Conservation (phyloP, 495 filamentous ascomycete genomes). For the Penicillium angulare region DNA sequence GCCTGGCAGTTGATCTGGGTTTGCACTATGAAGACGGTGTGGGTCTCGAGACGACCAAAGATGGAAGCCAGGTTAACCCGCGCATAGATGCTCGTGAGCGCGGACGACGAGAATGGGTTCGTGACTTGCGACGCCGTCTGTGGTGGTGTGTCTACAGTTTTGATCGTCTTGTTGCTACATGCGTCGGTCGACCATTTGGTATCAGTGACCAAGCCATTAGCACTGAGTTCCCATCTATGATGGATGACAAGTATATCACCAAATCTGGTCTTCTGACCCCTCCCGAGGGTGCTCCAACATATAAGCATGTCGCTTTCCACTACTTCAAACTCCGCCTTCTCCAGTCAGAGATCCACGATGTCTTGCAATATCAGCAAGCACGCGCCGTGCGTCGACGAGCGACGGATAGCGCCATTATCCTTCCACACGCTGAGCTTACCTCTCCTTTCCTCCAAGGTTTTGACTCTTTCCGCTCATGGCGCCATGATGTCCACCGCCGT, state of each 20-base stretch:
- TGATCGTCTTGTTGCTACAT: constrained; percentile 86
- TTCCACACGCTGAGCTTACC: constrained; percentile 73
- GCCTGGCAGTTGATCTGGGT: constrained; percentile 86
- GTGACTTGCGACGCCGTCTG: constrained; percentile 80
- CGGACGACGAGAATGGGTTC: constrained; percentile 79
- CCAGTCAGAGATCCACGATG: constrained; percentile 93
- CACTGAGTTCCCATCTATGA: constrained; percentile 83
- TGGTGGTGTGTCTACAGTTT: constrained; percentile 98
- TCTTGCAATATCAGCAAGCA: constrained; percentile 85
- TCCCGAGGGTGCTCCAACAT: constrained; percentile 59
- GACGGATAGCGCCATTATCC: constrained; percentile 61
- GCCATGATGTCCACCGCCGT: constrained; percentile 80
- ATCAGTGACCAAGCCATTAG: constrained; percentile 93
- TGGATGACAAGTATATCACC: constrained; percentile 91
- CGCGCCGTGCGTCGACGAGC: constrained; percentile 45
- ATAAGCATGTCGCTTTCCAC: constrained; percentile 86
- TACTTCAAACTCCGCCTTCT: constrained; percentile 90
- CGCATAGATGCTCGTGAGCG: constrained; percentile 57
- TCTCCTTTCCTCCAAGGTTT: constrained; percentile 85
- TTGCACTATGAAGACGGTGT: constrained; percentile 90
- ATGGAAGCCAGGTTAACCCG: constrained; percentile 29
- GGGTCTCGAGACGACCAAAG: constrained; percentile 54
- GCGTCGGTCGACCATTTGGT: constrained; percentile 89
- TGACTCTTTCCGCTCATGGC: constrained; percentile 83
- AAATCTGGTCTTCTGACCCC: constrained; percentile 66